A percentile compares a stretch with the other conserved stretches of the same genome.
phyloP scores from a whole-genome alignment of 257 asterid species.

The Solanum clarkiae region DNA sequence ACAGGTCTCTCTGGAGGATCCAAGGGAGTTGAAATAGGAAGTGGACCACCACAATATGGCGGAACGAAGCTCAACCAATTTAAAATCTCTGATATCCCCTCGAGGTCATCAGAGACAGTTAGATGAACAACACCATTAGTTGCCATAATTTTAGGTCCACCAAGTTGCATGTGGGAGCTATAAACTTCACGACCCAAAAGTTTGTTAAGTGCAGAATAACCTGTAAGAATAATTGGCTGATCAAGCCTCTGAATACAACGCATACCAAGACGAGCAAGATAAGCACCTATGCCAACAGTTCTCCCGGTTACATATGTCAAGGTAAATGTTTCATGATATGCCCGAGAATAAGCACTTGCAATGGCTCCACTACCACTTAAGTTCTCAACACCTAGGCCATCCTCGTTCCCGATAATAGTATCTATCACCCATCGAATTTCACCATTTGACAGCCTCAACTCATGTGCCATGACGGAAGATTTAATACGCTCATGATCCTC shows the following conservation, averaged over 20 bases:
- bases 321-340: slow-evolving; percentile 86
- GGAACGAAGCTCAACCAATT: slow-evolving; percentile 96
- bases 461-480: slow-evolving; percentile 76
- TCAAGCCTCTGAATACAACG: slow-evolving; percentile 95
- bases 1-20: slow-evolving; percentile 74
- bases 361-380: slow-evolving; percentile 94
- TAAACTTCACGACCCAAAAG: slow-evolving; percentile 94
- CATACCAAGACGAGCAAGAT: slow-evolving; percentile 96
- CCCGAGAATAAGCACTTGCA: slow-evolving; percentile 92
- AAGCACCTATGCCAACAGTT: slow-evolving; percentile 97
- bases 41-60: slow-evolving; percentile 73
- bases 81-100: slow-evolving; percentile 77
- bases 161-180: slow-evolving; percentile 98
- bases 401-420: slow-evolving; percentile 84
- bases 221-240: slow-evolving; percentile 92
- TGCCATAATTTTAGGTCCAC: slow-evolving; percentile 99
- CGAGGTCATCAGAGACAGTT: slow-evolving; percentile 93
- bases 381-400: slow-evolving; percentile 81
- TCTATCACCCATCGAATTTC: slow-evolving; percentile 84
- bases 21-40: slow-evolving; percentile 50
- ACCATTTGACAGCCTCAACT: slow-evolving; percentile 49
- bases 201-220: slow-evolving; percentile 92
- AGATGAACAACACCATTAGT: slow-evolving; percentile 96
- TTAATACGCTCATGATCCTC: slow-evolving; percentile 67
- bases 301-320: slow-evolving; percentile 88